These are phyloP conservation scores for Trypethelium eluteriae DNA, from an alignment of 495 filamentous ascomycete genomes.

Conservation along the genomic window DNA sequence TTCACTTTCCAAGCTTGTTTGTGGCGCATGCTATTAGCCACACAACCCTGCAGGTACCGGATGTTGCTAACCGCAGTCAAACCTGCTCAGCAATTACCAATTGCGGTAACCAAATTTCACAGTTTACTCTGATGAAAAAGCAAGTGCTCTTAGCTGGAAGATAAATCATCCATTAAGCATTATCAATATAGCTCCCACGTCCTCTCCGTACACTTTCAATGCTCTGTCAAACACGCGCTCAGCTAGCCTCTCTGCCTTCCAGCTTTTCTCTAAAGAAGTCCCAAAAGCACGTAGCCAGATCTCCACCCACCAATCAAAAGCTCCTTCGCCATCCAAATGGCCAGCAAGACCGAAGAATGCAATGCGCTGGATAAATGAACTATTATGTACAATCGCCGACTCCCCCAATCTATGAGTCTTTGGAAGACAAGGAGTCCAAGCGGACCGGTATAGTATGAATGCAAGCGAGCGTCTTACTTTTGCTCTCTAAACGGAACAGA, in stretches of 20 bases:
- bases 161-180: neutral
- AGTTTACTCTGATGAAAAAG: neutral
- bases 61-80: too few relatives aligned
- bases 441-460: neutral
- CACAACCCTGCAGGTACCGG: neutral
- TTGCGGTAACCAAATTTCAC: too few relatives aligned
- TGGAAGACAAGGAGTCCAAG: neutral
- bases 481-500: neutral
- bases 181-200: neutral
- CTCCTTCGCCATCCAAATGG: neutral
- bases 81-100: too few relatives aligned
- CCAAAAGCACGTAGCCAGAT: neutral
- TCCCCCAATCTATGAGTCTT: neutral
- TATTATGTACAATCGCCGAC: neutral
- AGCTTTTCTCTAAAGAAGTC: neutral
- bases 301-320: neutral
- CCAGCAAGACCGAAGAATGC: neutral
- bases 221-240: neutral
- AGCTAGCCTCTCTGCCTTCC: neutral
- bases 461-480: constrained; percentile 2
- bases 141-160: neutral
- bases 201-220: neutral
- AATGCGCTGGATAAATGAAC: neutral
- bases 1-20: constrained; percentile 6
- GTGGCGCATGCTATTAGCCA: constrained; percentile 4